Percentiles rank a stretch among this genome's conserved stretches.
These are phyloP conservation scores for Jasminum sambac DNA, from an alignment of 257 asterid species.

Conservation along the genomic window DNA sequence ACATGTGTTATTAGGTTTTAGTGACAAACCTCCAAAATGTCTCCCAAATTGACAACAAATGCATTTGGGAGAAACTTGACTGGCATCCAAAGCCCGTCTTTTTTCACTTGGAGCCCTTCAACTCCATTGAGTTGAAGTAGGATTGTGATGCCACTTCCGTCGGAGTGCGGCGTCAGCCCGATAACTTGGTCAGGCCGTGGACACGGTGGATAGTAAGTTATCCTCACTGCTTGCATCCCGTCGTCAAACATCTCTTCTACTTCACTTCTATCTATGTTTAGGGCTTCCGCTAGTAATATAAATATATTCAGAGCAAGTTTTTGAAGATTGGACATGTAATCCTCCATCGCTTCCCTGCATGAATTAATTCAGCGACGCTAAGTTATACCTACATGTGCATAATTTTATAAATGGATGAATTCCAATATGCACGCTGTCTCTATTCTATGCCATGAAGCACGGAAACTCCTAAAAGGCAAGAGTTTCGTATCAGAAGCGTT, in stretches of 20 bases:
- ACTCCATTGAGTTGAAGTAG: conserved; percentile 64
- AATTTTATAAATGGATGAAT: too few relatives aligned
- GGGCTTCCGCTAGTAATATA: conserved; percentile 35
- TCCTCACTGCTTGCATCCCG: conserved; percentile 60
- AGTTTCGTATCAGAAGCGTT: too few relatives aligned
- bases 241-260: conserved; percentile 48
- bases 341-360: conserved; percentile 59
- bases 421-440: too few relatives aligned
- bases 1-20: not conserved
- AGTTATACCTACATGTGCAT: too few relatives aligned
- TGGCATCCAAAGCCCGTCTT: conserved; percentile 64
- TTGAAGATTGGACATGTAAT: conserved; percentile 44
- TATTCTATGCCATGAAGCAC: too few relatives aligned
- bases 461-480: too few relatives aligned
- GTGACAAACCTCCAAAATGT: conserved; percentile 46
- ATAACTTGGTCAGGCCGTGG: conserved; percentile 49
- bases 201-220: conserved; percentile 71
- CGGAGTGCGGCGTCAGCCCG: conserved; percentile 67
- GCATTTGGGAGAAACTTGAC: conserved; percentile 50
- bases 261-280: conserved; percentile 35
- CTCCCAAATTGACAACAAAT: conserved; percentile 66
- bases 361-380: not conserved
- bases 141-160: conserved; percentile 53
- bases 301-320: conserved; percentile 34
- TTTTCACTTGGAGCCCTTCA: conserved; percentile 63